phyloP scores from a whole-genome alignment of 2,329 filamentous ascomycete genomes.

The Aspergillus unguis region DNA sequence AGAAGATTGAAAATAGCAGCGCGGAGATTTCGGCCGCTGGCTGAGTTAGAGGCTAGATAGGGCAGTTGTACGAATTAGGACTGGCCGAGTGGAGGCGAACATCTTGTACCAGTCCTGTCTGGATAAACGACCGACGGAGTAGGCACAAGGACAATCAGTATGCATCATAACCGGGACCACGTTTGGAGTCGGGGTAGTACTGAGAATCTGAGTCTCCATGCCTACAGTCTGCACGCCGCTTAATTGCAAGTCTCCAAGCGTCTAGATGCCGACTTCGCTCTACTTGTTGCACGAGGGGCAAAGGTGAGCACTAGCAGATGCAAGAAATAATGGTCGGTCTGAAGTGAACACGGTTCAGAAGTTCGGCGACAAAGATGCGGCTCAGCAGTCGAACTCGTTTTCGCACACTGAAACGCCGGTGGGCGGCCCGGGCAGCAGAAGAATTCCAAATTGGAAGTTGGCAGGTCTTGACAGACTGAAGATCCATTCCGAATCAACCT shows the following conservation, averaged over 20 bases:
- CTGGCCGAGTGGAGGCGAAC: conserved; percentile 7
- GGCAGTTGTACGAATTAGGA: conserved; percentile 3
- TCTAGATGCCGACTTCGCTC: no score
- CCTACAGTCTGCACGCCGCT: no score
- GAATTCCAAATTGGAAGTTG: neutral
- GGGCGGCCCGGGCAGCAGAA: neutral
- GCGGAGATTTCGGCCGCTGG: conserved; percentile 1
- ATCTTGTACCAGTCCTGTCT: conserved; percentile 1
- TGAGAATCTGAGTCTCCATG: neutral
- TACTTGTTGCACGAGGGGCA: no score
- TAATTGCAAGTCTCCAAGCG: no score
- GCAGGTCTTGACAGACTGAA: neutral
- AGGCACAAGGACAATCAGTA: neutral
- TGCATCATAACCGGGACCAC: neutral
- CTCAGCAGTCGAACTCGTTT: neutral
- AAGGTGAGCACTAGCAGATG: no score
- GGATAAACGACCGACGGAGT: neutral
- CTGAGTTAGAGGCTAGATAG: conserved; percentile 2
- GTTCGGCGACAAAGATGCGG: neutral
- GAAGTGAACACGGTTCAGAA: neutral
- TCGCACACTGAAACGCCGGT: neutral
- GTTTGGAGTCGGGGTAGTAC: neutral
- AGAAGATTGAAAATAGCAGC: neutral
- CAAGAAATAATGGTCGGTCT: neutral
- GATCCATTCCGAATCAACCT: neutral